Conservation (phyloP, 2,329 filamentous ascomycete species). For the Botrytis pseudocinerea region DNA sequence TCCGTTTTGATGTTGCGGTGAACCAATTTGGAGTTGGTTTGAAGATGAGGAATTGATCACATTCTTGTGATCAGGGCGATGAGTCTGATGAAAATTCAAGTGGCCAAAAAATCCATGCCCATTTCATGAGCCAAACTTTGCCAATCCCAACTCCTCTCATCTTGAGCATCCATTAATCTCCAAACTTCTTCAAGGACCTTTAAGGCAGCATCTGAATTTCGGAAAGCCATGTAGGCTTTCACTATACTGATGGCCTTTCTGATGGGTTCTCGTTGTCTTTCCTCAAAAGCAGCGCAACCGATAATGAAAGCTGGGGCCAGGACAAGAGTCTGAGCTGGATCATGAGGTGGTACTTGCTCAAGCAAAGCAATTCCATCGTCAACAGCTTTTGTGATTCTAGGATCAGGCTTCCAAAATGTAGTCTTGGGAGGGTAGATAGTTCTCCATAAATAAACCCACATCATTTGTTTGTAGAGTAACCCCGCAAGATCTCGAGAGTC, state of each 20-base stretch:
- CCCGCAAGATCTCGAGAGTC: conserved; percentile 59
- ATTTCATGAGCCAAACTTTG: conserved; percentile 55
- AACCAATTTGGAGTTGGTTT: background rate
- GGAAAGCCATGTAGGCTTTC: conserved; percentile 59
- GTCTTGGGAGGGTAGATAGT: conserved; percentile 58
- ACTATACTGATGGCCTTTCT: conserved; percentile 52
- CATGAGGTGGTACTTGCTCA: conserved; percentile 56
- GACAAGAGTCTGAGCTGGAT: conserved; percentile 60
- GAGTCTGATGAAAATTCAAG: conserved; percentile 29
- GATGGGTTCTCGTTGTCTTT: conserved; percentile 54
- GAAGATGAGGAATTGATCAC: background rate
- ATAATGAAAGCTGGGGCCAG: conserved; percentile 62
- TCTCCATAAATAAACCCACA: conserved; percentile 64
- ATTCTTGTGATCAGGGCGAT: background rate
- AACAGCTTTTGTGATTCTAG: conserved; percentile 54
- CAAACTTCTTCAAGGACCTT: conserved; percentile 60
- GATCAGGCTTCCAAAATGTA: conserved; percentile 44
- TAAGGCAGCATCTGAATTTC: conserved; percentile 56
- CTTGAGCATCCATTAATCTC: conserved; percentile 57
- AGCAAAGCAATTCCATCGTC: conserved; percentile 58
- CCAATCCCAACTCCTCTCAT: conserved; percentile 65
- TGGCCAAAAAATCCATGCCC: conserved; percentile 55
- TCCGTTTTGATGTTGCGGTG: background rate
- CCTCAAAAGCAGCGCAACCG: conserved; percentile 59
- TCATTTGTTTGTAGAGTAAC: conserved; percentile 64